A percentile compares a stretch with the other conserved stretches of the same genome.
phyloP scores from a whole-genome alignment of 2,329 filamentous ascomycete genomes.

The Teratosphaeria nubilosa region DNA sequence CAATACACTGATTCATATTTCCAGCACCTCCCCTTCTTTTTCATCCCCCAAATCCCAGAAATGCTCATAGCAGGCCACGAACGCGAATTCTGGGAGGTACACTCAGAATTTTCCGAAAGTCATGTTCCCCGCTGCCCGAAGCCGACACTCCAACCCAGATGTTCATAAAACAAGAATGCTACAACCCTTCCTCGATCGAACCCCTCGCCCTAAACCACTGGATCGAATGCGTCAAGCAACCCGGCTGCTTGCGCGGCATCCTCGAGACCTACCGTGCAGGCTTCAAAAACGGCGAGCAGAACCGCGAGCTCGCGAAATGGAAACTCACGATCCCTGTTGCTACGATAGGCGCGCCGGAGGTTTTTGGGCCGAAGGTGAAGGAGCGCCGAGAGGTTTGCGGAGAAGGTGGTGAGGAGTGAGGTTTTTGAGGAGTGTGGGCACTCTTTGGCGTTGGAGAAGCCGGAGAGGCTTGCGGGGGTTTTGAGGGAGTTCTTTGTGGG shows the following conservation, averaged over 20 bases:
- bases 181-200: constrained; percentile 28
- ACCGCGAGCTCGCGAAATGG: constrained; percentile 18
- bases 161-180: constrained; percentile 33
- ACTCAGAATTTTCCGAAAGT: neutral
- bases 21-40: constrained; percentile 26
- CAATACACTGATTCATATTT: neutral
- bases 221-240: constrained; percentile 24
- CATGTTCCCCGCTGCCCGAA: neutral
- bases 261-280: constrained; percentile 27
- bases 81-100: constrained; percentile 26
- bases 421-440: constrained; percentile 28
- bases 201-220: constrained; percentile 26
- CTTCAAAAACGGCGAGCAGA: constrained; percentile 24
- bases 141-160: constrained; percentile 9
- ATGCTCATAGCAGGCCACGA: constrained; percentile 24
- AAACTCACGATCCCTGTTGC: constrained; percentile 24
- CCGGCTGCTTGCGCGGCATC: constrained; percentile 25
- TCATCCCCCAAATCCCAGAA: constrained; percentile 29
- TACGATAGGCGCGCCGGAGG: constrained; percentile 27
- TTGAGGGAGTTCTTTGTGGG: constrained; percentile 19
- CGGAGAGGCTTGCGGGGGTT: constrained; percentile 19
- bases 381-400: constrained; percentile 22
- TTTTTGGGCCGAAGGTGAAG: constrained; percentile 25
- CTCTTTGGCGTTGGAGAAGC: constrained; percentile 26
- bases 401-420: constrained; percentile 21